Percentiles rank a stretch among this genome's conserved stretches.
These are phyloP conservation scores for Eimeria acervulina DNA, from an alignment of 169 alveolate species.

Conservation along the genomic window DNA sequence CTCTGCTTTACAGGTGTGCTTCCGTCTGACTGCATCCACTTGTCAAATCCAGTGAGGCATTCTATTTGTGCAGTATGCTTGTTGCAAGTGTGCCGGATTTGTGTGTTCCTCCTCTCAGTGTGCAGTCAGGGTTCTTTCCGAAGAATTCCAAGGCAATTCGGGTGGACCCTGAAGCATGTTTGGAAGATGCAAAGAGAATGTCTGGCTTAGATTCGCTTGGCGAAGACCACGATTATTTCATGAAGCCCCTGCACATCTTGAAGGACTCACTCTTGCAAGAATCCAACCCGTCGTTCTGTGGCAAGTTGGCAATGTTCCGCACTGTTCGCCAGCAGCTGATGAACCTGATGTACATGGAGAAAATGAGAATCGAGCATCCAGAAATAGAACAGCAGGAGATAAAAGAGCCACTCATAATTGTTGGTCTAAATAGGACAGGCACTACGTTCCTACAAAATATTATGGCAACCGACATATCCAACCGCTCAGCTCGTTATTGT, in stretches of 20 bases:
- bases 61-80: neutral
- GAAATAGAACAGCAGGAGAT: slow-evolving; percentile 77
- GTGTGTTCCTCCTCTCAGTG: slow-evolving; percentile 61
- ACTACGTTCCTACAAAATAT: slow-evolving; percentile 83
- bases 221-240: slow-evolving; percentile 76
- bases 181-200: slow-evolving; percentile 83
- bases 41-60: neutral
- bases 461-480: slow-evolving; percentile 79
- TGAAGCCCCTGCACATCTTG: slow-evolving; percentile 80
- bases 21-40: neutral
- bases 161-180: slow-evolving; percentile 82
- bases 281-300: slow-evolving; percentile 80
- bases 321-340: slow-evolving; percentile 82
- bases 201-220: slow-evolving; percentile 77
- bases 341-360: slow-evolving; percentile 81
- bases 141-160: slow-evolving; percentile 83
- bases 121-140: slow-evolving; percentile 86
- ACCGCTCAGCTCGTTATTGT: slow-evolving; percentile 81
- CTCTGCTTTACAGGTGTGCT: slow-evolving; percentile 84
- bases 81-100: neutral
- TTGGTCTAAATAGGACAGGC: slow-evolving; percentile 85
- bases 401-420: slow-evolving; percentile 79
- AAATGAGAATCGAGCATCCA: slow-evolving; percentile 71
- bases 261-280: slow-evolving; percentile 76
- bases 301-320: slow-evolving; percentile 82